Base-by-base conservation (phyloP, 257 asterid genomes). In the Orobanche coerulescens region DNA sequence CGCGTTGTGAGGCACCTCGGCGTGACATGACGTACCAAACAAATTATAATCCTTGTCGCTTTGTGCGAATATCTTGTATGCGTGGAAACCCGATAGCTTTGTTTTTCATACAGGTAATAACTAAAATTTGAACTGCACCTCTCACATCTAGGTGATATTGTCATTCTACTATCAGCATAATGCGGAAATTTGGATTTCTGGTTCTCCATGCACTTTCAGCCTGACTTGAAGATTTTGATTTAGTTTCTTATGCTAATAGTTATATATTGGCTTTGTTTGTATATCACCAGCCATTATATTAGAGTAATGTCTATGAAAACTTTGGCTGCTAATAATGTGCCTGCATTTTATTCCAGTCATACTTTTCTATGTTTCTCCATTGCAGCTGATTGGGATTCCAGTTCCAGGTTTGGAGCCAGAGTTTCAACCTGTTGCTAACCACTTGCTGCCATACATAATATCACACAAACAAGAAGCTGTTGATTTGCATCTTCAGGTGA, bases 1-100 rank as follows among this genome's bases (percentile, higher is more conserved):
- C 98, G 15, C 95, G 97, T 54, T 88, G 97, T 79, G 98, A 93
- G 75, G 97, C 98, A 40, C 98, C 98, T 75, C 83, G 97, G 37
- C 95, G 97, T 20, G 98, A 93, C 76, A 82, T 93, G 85, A 74
- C 72, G 66, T 93, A 93, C 71, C 87, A 94, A 48, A 81, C 80
- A 89, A 89, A 78, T 58, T 89, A 93, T 76, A 78, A 90, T 13
- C 97, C 98, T 56, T 86, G 94, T 74, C 96, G 88, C 64, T 93
- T 82, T 78, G 94, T 93, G 67, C 82, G 98, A 54, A 81, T 93
- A 69, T 89, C 98, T 61, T 93, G 97, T 81, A 77, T 88, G 91
- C 95, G 98, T 23, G 98, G 98, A 48, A 88, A 76, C 70, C 97
- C 97, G 64, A 93, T 93, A 74, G 97, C 98, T 59, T 69, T 93